Evolutionary conservation across 2,329 filamentous ascomycete genomes (phyloP).

Genomic region (Pestalotiopsis sp.): DNA sequence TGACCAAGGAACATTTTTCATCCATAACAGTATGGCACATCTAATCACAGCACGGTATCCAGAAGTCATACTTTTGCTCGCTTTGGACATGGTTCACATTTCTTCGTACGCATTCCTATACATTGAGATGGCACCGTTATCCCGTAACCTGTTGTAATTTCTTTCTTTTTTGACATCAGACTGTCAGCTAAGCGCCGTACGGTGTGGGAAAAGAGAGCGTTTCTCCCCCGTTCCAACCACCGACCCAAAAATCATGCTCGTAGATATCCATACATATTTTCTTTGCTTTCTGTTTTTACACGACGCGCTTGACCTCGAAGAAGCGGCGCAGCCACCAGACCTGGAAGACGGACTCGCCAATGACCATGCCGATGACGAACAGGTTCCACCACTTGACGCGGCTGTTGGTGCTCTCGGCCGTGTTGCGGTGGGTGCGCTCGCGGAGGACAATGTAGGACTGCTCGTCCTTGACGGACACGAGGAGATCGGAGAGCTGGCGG

Average conservation of each 20-base stretch:
- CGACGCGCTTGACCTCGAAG: constrained; percentile 81
- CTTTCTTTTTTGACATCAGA: neutral
- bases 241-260: neutral
- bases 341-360: constrained; percentile 94
- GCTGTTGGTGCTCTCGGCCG: constrained; percentile 95
- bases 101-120: neutral
- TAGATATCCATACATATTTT: neutral
- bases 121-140: neutral
- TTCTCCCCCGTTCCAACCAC: neutral
- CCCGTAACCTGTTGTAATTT: neutral
- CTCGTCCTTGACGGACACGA: constrained; percentile 94
- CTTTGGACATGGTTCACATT: neutral
- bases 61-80: too few species aligned
- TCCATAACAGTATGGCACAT: too few species aligned
- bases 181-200: neutral
- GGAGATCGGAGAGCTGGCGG: constrained; percentile 78
- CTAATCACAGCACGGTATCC: too few species aligned
- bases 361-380: constrained; percentile 87
- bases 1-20: too few species aligned
- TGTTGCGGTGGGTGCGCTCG: constrained; percentile 96
- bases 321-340: constrained; percentile 99
- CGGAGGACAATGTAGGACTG: constrained; percentile 95
- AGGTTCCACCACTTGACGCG: constrained; percentile 99
- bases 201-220: neutral
- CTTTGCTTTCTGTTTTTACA: constrained; percentile 40